Evolutionary conservation across 2,329 filamentous ascomycete genomes (phyloP), one percentile per base, ranked within the genome.

Genomic region (Ambrosiella xylebori): DNA sequence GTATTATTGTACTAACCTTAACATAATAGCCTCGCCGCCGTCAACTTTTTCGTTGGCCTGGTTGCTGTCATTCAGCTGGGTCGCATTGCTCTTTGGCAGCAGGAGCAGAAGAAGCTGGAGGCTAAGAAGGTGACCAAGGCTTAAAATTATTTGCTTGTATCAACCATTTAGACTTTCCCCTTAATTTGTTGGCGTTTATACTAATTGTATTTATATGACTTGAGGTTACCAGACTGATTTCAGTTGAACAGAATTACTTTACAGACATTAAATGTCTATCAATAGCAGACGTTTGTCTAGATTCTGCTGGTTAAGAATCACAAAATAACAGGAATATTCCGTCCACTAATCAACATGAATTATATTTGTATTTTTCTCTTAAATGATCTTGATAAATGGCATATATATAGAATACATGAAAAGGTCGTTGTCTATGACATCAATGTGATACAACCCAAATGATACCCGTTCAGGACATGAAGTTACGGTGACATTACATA

Each of bases 21-120:
- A 11, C 36, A 47, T 15, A 56, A 9, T 62, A 89, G 85, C 61
- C 83, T 98, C 61, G 93, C 93, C 61, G 83, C 89, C 58, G 93
- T 97, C 69, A 98, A 98, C 81, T 96, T 96, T 80, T 94, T 96
- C 79, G 85, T 98, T 65, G 91, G 86, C 66, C 74, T 85, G 64
- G 90, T 96, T 62, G 93, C 93, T 65, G 74, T 87, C 60, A 78
- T 88, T 63, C 93, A 98, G 76, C 77, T 88, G 63, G 74, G 74
- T 64, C 84, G 93, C 66, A 96, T 97, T 67, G 71, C 81, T 64
- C 58, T 80, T 66, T 85, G 83, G 70, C 76, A 84, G 65, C 71
- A 74, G 63, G 77, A 76, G 61, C 71, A 83, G 67, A 68, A 71
- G 47, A 57, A 62, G 54, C 53, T 59, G 50, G 63, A 64, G 52